A percentile compares a stretch with the other conserved stretches of the same genome.
Conservation (phyloP, 345 rosid species). For the Erucastrum elatum region DNA sequence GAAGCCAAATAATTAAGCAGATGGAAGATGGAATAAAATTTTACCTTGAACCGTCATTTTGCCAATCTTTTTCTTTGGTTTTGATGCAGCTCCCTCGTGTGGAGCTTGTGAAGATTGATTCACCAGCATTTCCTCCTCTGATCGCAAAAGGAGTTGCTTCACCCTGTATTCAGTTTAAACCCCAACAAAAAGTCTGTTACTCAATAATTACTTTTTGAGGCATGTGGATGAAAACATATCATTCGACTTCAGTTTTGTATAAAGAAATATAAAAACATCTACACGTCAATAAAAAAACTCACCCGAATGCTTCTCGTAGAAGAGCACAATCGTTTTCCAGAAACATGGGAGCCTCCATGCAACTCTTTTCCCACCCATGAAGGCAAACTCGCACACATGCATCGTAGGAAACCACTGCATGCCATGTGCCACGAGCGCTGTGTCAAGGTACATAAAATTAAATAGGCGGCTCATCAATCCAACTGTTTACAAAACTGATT, state of each 20-base stretch:
- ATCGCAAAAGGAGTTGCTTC: conserved; percentile 74
- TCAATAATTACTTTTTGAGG: conserved; percentile 8
- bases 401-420: conserved; percentile 92
- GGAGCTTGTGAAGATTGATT: conserved; percentile 64
- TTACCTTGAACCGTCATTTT: conserved; percentile 98
- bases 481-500: background rate
- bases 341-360: conserved; percentile 97
- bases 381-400: conserved; percentile 97
- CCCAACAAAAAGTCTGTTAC: background rate
- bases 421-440: conserved; percentile 96
- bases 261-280: background rate
- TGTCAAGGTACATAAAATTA: conserved; percentile 9
- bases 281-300: conserved; percentile 28
- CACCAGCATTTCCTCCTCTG: conserved; percentile 83
- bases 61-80: conserved; percentile 78
- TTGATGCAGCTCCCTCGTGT: conserved; percentile 62
- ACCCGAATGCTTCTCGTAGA: conserved; percentile 89
- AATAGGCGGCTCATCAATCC: conserved; percentile 6
- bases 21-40: conserved; percentile 11
- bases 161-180: conserved; percentile 45
- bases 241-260: background rate
- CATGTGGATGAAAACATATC: conserved; percentile 10
- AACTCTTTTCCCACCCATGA: conserved; percentile 97
- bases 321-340: conserved; percentile 90
- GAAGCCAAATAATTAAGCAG: background rate